Conservation (phyloP, 305 asterid species). For the Fraxinus dipetala region DNA sequence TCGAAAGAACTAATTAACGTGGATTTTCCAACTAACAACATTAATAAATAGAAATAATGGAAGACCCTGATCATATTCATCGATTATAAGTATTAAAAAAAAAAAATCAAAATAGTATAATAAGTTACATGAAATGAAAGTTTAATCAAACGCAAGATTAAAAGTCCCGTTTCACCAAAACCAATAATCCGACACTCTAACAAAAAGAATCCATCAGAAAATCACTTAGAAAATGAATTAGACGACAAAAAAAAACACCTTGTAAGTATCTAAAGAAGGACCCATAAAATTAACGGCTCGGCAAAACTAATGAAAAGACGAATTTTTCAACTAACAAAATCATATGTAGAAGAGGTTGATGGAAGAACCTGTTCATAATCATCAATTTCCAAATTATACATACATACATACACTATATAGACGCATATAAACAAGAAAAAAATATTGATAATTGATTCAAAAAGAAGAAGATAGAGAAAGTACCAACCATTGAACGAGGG, state of each 20-base stretch:
- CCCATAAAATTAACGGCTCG: background rate
- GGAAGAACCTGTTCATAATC: slow-evolving; percentile 3
- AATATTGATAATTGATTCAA: slow-evolving; percentile 13
- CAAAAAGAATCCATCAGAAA: background rate
- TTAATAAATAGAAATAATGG: background rate
- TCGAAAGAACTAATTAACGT: background rate
- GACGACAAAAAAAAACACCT: background rate
- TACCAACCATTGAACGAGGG: slow-evolving; percentile 57
- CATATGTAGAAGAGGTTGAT: background rate
- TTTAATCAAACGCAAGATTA: background rate
- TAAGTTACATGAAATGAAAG: background rate
- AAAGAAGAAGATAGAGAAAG: background rate
- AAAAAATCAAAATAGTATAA: background rate
- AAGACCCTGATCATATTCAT: background rate
- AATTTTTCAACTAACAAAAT: background rate
- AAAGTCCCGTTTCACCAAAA: background rate
- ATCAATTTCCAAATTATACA: background rate
- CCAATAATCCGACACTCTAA: background rate
- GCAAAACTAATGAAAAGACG: slow-evolving; percentile 4
- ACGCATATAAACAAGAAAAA: background rate
- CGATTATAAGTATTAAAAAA: background rate
- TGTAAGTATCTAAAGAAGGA: background rate
- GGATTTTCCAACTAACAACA: background rate
- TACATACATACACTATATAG: background rate
- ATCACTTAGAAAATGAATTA: background rate